Evolutionary conservation across 768 basidiomycete genomes (phyloP).

Genomic region (Leccinum disarticulatum): DNA sequence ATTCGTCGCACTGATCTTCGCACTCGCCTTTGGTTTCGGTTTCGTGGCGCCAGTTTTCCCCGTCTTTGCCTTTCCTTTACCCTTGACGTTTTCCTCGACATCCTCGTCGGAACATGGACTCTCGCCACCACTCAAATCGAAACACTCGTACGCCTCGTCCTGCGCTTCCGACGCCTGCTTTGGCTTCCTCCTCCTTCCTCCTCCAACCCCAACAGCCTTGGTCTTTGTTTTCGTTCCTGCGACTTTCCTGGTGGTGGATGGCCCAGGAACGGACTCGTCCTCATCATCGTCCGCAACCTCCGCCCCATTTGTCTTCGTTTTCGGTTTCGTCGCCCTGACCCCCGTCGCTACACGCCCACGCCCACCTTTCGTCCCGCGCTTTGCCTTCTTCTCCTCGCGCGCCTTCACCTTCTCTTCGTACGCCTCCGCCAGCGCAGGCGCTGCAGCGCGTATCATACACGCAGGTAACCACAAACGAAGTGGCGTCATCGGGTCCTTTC

Average conservation of each 20-base stretch:
- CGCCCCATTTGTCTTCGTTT: slow-evolving; percentile 1
- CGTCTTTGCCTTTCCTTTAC: slow-evolving; percentile 11
- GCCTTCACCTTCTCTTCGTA: slow-evolving; percentile 59
- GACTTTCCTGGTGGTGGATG: slow-evolving; percentile 6
- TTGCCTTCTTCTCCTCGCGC: slow-evolving; percentile 44
- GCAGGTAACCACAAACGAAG: slow-evolving; percentile 83
- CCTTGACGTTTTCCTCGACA: slow-evolving; percentile 1
- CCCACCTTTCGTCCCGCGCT: slow-evolving; percentile 21
- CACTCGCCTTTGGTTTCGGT: background rate
- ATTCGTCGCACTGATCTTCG: background rate
- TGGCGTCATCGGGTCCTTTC: slow-evolving; percentile 46
- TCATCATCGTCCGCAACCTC: background rate
- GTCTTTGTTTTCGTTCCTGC: slow-evolving; percentile 7
- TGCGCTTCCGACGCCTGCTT: slow-evolving; percentile 26
- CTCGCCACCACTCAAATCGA: slow-evolving; percentile 26
- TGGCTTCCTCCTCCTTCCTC: slow-evolving; percentile 17
- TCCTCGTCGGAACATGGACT: slow-evolving; percentile 17
- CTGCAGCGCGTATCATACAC: slow-evolving; percentile 67
- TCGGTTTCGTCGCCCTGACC: background rate
- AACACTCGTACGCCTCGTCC: slow-evolving; percentile 27
- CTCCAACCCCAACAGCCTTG: slow-evolving; percentile 7
- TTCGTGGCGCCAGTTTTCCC: background rate
- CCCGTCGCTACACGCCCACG: slow-evolving; percentile 5
- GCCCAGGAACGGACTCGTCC: background rate
- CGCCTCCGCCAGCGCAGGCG: slow-evolving; percentile 60